Evolutionary conservation across 2,329 filamentous ascomycete species (phyloP), one percentile per base, ranked within the genome.

Genomic region (Verticillium longisporum): DNA sequence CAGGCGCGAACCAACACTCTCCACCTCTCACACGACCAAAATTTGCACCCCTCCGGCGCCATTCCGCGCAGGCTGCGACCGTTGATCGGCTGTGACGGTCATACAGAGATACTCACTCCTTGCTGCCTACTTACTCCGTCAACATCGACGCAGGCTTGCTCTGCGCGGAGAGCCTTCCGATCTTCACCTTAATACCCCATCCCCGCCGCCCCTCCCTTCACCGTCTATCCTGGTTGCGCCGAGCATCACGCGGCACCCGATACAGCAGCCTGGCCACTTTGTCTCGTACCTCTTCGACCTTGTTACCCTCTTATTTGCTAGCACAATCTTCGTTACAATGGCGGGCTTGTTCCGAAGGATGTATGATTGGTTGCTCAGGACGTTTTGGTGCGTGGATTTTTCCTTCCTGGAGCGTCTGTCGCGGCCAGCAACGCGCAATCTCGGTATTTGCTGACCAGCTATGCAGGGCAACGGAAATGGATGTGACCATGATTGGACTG

Each of bases 401-500:
- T 26, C 26, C 54, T 32, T 33, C 14, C 26, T n/a, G 13, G 26
- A 18, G 54, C 54, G 13, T 33, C 45, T 53, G n/a, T 18, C 54
- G 6, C 31, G 5, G 54, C 26, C 26, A 32, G 33, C 32, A 55
- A 6, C 54, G 54, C 54, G 54, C 26, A 33, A 7, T 10, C 45
- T 18, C 9, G 15, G 15, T n/a, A 50, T 9, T 56, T 11, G 56
- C 56, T 57, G 56, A 57, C 37, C 18, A 41, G 34, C 15, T 4
- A 11, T 55, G 56, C 60, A 97, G 94, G 95, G 92, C 94, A 68
- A 96, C 93, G 67, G 95, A 99, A 81, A 97, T 99, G 93, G 95
- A 99, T 78, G 94, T 99, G 74, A 98, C 95, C 68, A 96, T 99
- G 89, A 94, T 99, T 74, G 95, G 95, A 31, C 80, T 99, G 73